Evolutionary conservation across 345 rosid genomes (phyloP).

Genomic region (Erucastrum elatum): DNA sequence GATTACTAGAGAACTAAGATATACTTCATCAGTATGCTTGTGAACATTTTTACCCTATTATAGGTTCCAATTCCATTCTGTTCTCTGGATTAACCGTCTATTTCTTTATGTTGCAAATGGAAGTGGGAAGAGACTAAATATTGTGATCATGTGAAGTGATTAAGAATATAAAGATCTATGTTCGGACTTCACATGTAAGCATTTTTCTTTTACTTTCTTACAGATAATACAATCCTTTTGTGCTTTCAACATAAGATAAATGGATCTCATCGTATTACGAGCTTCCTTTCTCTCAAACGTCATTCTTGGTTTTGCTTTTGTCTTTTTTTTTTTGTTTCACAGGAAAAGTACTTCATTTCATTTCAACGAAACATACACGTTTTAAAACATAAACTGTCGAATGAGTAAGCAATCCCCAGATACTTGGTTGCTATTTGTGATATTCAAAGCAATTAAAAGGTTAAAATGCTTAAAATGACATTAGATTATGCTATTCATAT

Average conservation of each 20-base stretch:
- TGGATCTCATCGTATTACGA: neutral
- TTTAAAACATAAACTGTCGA: no score
- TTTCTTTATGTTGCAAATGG: neutral
- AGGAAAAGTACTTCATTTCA: no score
- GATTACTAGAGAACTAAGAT: neutral
- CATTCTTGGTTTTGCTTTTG: neutral
- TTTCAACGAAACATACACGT: no score
- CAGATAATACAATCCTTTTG: neutral
- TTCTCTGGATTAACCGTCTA: neutral
- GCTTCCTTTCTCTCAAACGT: neutral
- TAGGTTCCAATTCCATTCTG: neutral
- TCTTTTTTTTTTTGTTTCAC: no score
- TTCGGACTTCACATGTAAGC: constrained; percentile 4
- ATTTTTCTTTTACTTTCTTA: neutral
- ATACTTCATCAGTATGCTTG: neutral
- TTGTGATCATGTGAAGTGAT: neutral
- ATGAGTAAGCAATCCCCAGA: no score
- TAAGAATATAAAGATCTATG: constrained; percentile 3
- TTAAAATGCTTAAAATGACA: neutral
- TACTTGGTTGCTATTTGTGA: neutral
- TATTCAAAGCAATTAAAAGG: neutral
- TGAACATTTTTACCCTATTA: neutral
- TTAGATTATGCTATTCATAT: neutral
- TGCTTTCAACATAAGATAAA: neutral
- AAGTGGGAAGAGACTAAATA: neutral